Conservation (phyloP, 2,329 filamentous ascomycete species). For the Ceratocystis variospora region DNA sequence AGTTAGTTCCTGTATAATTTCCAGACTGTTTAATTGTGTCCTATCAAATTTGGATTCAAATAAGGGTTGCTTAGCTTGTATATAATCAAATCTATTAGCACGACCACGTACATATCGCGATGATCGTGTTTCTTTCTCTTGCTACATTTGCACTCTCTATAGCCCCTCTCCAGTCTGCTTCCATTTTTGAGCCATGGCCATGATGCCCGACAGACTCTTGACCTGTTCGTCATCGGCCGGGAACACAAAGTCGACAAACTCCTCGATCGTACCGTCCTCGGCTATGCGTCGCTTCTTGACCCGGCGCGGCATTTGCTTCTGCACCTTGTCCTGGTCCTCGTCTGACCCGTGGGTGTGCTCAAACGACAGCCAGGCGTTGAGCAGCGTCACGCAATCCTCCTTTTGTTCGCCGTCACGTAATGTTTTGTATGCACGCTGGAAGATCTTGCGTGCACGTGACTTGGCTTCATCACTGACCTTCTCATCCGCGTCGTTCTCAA, state of each 20-base stretch:
- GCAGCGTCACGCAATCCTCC: constrained; percentile 81
- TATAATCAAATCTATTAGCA: constrained; percentile 5
- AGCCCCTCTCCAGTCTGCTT: constrained; percentile 47
- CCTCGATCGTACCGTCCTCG: constrained; percentile 87
- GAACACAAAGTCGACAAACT: constrained; percentile 96
- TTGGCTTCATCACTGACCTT: constrained; percentile 74
- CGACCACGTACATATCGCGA: neutral
- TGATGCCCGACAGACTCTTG: constrained; percentile 66
- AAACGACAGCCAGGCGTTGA: constrained; percentile 86
- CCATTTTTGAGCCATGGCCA: constrained; percentile 80
- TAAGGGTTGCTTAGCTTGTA: neutral
- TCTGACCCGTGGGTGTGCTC: constrained; percentile 68
- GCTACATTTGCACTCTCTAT: neutral
- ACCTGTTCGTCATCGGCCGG: constrained; percentile 83
- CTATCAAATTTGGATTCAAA: neutral
- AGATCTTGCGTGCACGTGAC: constrained; percentile 64
- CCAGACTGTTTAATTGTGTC: neutral
- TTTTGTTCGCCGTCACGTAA: constrained; percentile 87
- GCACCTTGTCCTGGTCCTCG: constrained; percentile 66
- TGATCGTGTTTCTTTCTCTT: neutral
- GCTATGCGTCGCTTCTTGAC: constrained; percentile 85
- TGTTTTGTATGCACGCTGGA: constrained; percentile 68
- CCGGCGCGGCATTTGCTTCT: constrained; percentile 84
- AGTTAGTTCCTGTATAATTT: neutral
- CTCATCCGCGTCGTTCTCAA: constrained; percentile 48